Evolutionary conservation across 2,329 filamentous ascomycete genomes (phyloP), one percentile per base, ranked within the genome.

Genomic region (Ceratocystis ficicola): DNA sequence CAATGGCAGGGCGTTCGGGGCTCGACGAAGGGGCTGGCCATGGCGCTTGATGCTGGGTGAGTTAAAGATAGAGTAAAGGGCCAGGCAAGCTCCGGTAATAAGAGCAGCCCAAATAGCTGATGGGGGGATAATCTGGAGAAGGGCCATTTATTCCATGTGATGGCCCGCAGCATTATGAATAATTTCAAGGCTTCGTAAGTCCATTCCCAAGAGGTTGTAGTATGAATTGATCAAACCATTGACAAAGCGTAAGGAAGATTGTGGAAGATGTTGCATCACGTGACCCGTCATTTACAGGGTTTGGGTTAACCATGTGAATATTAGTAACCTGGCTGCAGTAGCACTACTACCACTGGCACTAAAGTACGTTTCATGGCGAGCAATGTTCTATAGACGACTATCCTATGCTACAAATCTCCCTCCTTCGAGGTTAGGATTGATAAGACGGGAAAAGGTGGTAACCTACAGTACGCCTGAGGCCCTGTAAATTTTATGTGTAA

Each of bases 51-150:
- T 69, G 50, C 72, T 59, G 0, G 73, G 70, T 15, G 69, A 65
- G 60, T 73, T 44, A 87, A 86, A 73, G 82, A 78, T 0, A 80
- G 81, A 1, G 81, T 82, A 2, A 77, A 78, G 52, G 77, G 76
- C 0, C 76, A 77, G 46, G 46, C 10, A 52, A 3, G 20, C 44
- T n/a, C n/a, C 50, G 48, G 48, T 32, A 15, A 44, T 30, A 46
- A 64, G 32, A 32, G 46, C 57, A 32, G 15, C 28, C 44, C 52
- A 48, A 15, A 65, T 15, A 4, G 44, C 44, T 22, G 57, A 36
- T 28, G 57, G 57, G 12, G 63, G 52, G 32, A 60, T 59, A 55
- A 28, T 48, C 22, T 61, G 44, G 20, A 48, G 22, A 41, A 62
- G 64, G 5, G 44, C 52, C 64, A 65, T 65, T 30, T 6, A n/a